phyloP scores from a whole-genome alignment of 2,329 filamentous ascomycete species.

The Trichophyton simii region DNA sequence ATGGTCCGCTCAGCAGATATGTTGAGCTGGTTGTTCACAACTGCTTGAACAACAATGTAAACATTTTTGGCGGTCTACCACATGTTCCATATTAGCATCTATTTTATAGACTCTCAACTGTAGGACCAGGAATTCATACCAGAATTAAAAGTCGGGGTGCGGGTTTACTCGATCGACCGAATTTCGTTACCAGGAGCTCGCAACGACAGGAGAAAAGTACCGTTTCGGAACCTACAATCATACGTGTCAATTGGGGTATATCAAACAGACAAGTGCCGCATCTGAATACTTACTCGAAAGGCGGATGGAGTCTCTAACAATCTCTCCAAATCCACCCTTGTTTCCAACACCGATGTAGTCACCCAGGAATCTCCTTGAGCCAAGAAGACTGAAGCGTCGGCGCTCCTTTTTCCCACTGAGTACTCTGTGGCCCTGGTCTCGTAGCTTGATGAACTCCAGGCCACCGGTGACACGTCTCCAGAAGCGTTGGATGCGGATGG shows the following conservation, averaged over 20 bases:
- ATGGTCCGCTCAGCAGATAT: constrained; percentile 73
- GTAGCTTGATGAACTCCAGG: constrained; percentile 73
- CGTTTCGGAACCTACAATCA: constrained; percentile 45
- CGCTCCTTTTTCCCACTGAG: constrained; percentile 81
- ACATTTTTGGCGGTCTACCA: constrained; percentile 62
- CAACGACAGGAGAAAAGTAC: constrained; percentile 82
- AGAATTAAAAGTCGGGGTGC: constrained; percentile 75
- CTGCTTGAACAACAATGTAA: constrained; percentile 73
- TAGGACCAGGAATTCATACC: constrained; percentile 19
- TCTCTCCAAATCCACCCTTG: constrained; percentile 61
- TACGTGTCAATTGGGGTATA: not conserved
- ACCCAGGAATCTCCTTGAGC: constrained; percentile 81
- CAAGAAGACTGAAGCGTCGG: constrained; percentile 77
- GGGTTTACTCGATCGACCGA: constrained; percentile 89
- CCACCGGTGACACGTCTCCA: constrained; percentile 90
- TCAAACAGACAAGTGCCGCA: not conserved
- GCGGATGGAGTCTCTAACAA: constrained; percentile 63
- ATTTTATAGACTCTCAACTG: not conserved
- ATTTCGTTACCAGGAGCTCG: constrained; percentile 83
- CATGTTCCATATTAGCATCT: constrained; percentile 12
- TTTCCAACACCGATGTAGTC: constrained; percentile 89
- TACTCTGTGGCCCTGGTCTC: constrained; percentile 75
- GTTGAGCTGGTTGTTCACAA: constrained; percentile 69
- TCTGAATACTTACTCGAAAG: constrained; percentile 45
- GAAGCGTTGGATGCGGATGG: constrained; percentile 85